A percentile compares a stretch with the other conserved stretches of the same genome.
These are phyloP conservation scores for Selaginella moellendorffii DNA, from an alignment of 75 land plant species.

Conservation along the genomic window DNA sequence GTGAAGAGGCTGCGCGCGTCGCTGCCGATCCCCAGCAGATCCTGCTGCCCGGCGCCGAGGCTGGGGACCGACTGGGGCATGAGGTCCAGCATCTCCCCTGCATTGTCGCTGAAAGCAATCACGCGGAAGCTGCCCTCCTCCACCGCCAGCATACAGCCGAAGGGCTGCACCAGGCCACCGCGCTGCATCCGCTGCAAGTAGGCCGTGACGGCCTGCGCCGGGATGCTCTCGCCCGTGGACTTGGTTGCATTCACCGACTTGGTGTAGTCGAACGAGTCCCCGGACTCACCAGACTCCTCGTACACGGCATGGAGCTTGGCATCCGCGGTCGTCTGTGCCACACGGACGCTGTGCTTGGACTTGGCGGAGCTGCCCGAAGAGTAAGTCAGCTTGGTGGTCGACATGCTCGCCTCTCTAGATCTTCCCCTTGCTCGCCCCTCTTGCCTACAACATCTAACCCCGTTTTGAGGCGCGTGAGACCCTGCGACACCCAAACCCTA, in stretches of 20 bases:
- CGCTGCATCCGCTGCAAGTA: slow-evolving; percentile 80
- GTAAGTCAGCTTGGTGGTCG: slow-evolving; percentile 21
- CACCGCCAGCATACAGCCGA: slow-evolving; percentile 79
- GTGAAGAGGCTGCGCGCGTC: slow-evolving; percentile 53
- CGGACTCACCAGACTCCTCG: slow-evolving; percentile 33
- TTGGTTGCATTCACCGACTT: slow-evolving; percentile 33
- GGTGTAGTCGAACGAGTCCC: slow-evolving; percentile 51
- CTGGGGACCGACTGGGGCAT: slow-evolving; percentile 64
- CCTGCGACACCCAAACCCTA: background rate
- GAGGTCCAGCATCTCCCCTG: slow-evolving; percentile 73
- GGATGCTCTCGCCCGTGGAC: slow-evolving; percentile 20
- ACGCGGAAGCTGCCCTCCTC: slow-evolving; percentile 45
- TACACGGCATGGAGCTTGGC: slow-evolving; percentile 62
- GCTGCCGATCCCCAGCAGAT: slow-evolving; percentile 49
- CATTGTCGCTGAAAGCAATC: slow-evolving; percentile 79
- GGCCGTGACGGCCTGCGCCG: slow-evolving; percentile 53
- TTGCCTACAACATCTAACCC: no score
- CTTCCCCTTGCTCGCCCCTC: background rate
- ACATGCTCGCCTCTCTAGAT: slow-evolving; percentile 4
- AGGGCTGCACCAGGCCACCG: slow-evolving; percentile 65
- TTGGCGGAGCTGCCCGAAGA: slow-evolving; percentile 19
- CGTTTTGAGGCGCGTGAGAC: no score
- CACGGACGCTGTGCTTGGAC: slow-evolving; percentile 48
- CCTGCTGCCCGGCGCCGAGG: slow-evolving; percentile 45
- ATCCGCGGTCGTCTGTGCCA: slow-evolving; percentile 75